Evolutionary conservation across 768 basidiomycete genomes (phyloP), one percentile per base, ranked within the genome.

Genomic region (Mycena vulgaris): DNA sequence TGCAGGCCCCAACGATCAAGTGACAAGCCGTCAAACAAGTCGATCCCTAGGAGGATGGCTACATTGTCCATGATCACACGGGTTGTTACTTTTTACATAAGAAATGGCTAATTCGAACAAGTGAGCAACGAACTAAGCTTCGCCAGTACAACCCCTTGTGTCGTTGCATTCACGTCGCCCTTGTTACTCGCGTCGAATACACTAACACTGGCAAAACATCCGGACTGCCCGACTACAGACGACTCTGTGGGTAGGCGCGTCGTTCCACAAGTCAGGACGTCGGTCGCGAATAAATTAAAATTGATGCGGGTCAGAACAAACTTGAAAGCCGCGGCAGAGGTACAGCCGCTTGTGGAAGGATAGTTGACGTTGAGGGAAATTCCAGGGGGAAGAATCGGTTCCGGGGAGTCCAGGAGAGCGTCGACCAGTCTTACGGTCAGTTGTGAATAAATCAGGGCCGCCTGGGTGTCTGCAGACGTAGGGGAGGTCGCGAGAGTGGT

Each of bases 331-430:
- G 75, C 64, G 9, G 82, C 79, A 28, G 75, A 76, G n/a, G 81
- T 62, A 71, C 88, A 89, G 60, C 72, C 79, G 55, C 75, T 75
- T 1, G 77, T 82, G 13, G 84, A 70, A 0, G 85, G 83, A 73
- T 83, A 88, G 28, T 70, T 89, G 73, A 89, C 87, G 75, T 88
- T 88, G 66, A 89, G 68, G 48, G 79, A 80, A 63, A 83, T 78
- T 27, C 81, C 82, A 0, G 76, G 25, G 1, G 87, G 88, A 21
- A 88, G 81, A 63, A 86, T 75, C 1, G 84, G 82, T 1, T 71
- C 76, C 13, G 78, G 47, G 25, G 68, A 77, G 10, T 71, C 67
- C 55, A 85, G 72, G n/a, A 82, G 76, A 25, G 79, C 79, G 19
- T 78, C 55, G 30, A 82, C 75, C 74, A 89, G 82, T 68, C 79